These are phyloP conservation scores for Saposhnikovia divaricata DNA, from an alignment of 129 eudicot species.

Conservation along the genomic window DNA sequence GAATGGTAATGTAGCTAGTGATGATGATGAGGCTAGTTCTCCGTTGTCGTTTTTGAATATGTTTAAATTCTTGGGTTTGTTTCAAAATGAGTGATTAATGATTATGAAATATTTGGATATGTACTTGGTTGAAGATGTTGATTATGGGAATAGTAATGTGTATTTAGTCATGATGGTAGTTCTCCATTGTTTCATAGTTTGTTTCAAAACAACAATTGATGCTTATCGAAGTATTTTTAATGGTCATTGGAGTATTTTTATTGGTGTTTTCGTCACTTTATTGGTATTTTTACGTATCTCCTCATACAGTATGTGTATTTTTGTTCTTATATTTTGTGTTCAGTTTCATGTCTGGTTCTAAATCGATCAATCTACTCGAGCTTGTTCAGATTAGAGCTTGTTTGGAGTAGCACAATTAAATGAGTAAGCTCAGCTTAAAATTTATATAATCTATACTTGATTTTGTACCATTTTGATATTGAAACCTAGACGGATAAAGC, in stretches of 20 bases:
- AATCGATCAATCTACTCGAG: background rate
- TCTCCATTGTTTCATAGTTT: constrained; percentile 27
- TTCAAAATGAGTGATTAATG: too few relatives aligned
- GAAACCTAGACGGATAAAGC: background rate
- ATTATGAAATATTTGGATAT: constrained; percentile 26
- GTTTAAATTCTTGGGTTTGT: too few relatives aligned
- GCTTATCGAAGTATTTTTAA: background rate
- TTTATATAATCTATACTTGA: background rate
- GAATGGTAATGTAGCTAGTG: background rate
- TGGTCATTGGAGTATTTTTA: too few relatives aligned
- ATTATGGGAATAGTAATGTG: background rate
- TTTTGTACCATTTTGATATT: background rate
- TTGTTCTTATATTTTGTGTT: background rate
- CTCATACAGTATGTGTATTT: too few relatives aligned
- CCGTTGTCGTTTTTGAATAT: too few relatives aligned
- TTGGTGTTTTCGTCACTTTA: too few relatives aligned
- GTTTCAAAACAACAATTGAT: constrained; percentile 9
- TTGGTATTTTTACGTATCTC: background rate
- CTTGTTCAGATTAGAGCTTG: background rate
- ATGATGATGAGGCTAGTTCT: constrained; percentile 1
- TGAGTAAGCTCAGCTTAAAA: background rate
- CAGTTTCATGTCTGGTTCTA: background rate
- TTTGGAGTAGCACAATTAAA: background rate
- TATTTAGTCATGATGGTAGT: constrained; percentile 3
- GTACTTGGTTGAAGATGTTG: constrained; percentile 16